These are phyloP conservation scores for Coemansia sp. DNA, from an alignment of 192 early-diverging fungal species.

Conservation along the genomic window DNA sequence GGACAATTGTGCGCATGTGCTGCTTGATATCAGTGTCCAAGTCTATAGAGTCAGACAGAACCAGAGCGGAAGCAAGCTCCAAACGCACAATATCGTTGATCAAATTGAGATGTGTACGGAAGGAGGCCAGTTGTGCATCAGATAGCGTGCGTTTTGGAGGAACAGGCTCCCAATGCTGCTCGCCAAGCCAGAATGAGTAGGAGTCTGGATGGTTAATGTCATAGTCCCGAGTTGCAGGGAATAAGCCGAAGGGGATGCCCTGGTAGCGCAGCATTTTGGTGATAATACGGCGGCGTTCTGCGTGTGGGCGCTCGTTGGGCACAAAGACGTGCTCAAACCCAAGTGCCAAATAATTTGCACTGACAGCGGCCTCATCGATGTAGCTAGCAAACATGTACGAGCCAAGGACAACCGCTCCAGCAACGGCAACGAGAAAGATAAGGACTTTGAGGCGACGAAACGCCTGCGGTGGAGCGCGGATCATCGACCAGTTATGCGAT, in stretches of 20 bases:
- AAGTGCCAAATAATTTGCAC: constrained; percentile 23
- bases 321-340: constrained; percentile 34
- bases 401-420: constrained; percentile 1
- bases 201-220: constrained; percentile 28
- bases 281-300: constrained; percentile 17
- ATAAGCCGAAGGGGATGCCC: constrained; percentile 32
- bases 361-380: constrained; percentile 13
- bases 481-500: constrained; percentile 2
- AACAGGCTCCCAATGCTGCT: constrained; percentile 17
- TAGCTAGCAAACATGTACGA: constrained; percentile 43
- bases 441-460: constrained; percentile 15
- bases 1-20: constrained; percentile 11
- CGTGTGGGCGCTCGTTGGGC: constrained; percentile 10
- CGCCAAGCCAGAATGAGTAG: constrained; percentile 25
- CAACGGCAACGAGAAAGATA: constrained; percentile 15
- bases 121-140: constrained; percentile 16
- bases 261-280: constrained; percentile 22
- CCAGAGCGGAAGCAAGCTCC: constrained; percentile 19
- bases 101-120: constrained; percentile 33
- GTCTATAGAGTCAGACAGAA: constrained; percentile 22
- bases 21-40: constrained; percentile 24
- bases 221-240: constrained; percentile 13
- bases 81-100: constrained; percentile 32
- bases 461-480: constrained; percentile 15
- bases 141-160: constrained; percentile 14